Evolutionary conservation across 1,284 basidiomycete species (phyloP).

Genomic region (Boletellus dicymbophilus): DNA sequence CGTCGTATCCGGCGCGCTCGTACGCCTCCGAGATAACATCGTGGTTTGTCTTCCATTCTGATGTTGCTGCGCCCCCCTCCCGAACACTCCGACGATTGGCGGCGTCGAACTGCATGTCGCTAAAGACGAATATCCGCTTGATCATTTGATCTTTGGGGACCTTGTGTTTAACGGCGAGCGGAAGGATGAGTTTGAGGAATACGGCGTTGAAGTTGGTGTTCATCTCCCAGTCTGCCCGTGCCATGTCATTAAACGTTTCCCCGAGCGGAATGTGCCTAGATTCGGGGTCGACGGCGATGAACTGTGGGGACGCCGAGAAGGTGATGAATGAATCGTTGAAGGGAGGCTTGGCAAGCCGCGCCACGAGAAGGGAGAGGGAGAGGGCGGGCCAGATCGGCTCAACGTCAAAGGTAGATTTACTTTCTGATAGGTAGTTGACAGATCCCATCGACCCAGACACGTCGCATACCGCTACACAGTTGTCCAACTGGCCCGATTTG

Average conservation of each 20-base stretch:
- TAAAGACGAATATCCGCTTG: slow-evolving; percentile 72
- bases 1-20: background rate
- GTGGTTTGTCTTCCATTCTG: slow-evolving; percentile 62
- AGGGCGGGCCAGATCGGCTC: slow-evolving; percentile 61
- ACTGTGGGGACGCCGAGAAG: slow-evolving; percentile 53
- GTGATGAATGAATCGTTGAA: slow-evolving; percentile 70
- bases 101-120: slow-evolving; percentile 76
- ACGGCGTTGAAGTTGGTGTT: slow-evolving; percentile 65
- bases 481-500: slow-evolving; percentile 56
- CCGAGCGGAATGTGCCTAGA: slow-evolving; percentile 31
- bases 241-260: slow-evolving; percentile 42
- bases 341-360: slow-evolving; percentile 60
- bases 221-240: slow-evolving; percentile 45
- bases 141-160: slow-evolving; percentile 72
- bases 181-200: slow-evolving; percentile 59
- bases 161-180: slow-evolving; percentile 52
- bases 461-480: slow-evolving; percentile 69
- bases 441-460: slow-evolving; percentile 73
- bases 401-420: slow-evolving; percentile 11
- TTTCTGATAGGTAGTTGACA: slow-evolving; percentile 1
- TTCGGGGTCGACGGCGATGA: slow-evolving; percentile 48
- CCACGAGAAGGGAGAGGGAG: slow-evolving; percentile 65
- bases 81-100: background rate
- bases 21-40: slow-evolving; percentile 2
- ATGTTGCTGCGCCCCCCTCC: background rate